Percentiles rank a stretch among this genome's conserved stretches.
phyloP scores from a whole-genome alignment of 352 stramenopile genomes.

The Phytophthora palmivora region DNA sequence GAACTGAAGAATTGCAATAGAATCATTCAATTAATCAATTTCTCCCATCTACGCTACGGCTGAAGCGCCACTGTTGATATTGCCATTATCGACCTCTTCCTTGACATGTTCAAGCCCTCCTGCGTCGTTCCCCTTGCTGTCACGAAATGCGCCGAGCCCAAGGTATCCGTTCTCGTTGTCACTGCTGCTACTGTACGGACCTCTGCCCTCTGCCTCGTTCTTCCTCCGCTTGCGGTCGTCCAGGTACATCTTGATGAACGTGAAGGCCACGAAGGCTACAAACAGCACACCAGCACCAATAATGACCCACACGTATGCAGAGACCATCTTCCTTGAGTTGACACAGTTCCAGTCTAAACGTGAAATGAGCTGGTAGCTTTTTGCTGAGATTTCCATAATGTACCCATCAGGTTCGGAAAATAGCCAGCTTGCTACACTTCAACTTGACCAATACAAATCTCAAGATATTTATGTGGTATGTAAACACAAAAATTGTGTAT shows the following conservation, averaged over 20 bases:
- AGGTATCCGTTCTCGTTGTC: constrained; percentile 35
- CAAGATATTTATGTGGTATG: neutral
- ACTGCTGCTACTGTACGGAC: constrained; percentile 34
- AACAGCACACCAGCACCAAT: constrained; percentile 11
- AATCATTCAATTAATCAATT: constrained; percentile 17
- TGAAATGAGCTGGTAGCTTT: constrained; percentile 7
- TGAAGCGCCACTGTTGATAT: constrained; percentile 18
- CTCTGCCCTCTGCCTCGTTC: constrained; percentile 18
- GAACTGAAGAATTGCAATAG: constrained; percentile 1
- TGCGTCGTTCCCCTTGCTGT: constrained; percentile 34
- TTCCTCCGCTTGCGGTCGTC: constrained; percentile 25
- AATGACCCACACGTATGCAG: constrained; percentile 26
- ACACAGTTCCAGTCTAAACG: neutral
- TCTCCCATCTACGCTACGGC: constrained; percentile 2
- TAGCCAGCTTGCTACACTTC: constrained; percentile 14
- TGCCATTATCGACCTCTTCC: constrained; percentile 21
- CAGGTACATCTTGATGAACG: constrained; percentile 34
- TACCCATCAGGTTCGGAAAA: constrained; percentile 14
- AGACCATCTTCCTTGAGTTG: constrained; percentile 18
- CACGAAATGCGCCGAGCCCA: constrained; percentile 22
- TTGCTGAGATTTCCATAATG: constrained; percentile 11
- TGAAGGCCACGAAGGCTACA: constrained; percentile 24
- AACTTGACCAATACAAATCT: constrained; percentile 16
- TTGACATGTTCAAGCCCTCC: constrained; percentile 26
- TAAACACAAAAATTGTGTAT: neutral